Conservation (phyloP, 2,329 filamentous ascomycete genomes). For the Blastomyces gilchristii region DNA sequence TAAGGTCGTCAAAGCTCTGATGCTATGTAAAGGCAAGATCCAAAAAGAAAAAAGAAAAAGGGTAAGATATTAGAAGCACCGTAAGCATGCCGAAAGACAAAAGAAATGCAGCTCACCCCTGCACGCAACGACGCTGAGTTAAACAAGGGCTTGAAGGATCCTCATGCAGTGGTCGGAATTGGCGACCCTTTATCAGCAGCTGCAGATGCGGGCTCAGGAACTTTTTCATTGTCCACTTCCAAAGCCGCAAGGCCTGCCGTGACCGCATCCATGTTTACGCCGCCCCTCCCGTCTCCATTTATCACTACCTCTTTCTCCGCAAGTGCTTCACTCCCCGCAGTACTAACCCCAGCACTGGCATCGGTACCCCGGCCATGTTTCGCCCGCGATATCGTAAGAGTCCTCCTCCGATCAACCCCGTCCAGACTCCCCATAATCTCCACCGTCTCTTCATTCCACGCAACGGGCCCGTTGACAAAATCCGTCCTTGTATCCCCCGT, state of each 20-base stretch:
- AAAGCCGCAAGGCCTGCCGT: conserved; percentile 21
- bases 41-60: neutral
- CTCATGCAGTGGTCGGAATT: conserved; percentile 5
- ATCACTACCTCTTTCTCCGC: neutral
- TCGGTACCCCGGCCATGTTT: neutral
- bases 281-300: neutral
- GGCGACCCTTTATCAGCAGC: neutral
- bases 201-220: neutral
- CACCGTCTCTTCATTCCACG: conserved; percentile 72
- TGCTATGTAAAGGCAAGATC: neutral
- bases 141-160: neutral
- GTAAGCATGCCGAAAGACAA: neutral
- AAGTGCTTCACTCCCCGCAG: neutral
- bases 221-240: conserved; percentile 27
- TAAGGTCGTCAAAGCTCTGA: neutral
- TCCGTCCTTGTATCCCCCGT: conserved; percentile 9
- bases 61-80: too few relatives aligned
- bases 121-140: neutral
- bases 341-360: neutral
- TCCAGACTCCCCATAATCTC: conserved; percentile 57
- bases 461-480: conserved; percentile 43
- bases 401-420: conserved; percentile 12
- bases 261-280: neutral
- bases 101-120: neutral
- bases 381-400: conserved; percentile 7